Evolutionary conservation across 208 protist genomes (phyloP).

Genomic region (Crithidia acanthocephali): DNA sequence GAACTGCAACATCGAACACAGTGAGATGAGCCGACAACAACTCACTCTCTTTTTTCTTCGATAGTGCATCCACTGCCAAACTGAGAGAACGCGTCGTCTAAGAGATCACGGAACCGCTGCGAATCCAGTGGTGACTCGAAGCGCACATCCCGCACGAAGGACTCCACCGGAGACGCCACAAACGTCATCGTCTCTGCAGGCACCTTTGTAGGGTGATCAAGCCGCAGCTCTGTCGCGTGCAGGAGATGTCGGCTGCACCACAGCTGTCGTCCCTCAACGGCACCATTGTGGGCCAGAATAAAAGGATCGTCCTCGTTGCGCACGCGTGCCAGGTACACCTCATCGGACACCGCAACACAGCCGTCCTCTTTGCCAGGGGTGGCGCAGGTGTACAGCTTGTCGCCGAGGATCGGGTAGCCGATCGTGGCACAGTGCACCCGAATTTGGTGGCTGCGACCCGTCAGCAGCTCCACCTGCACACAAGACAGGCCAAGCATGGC

Average conservation of each 20-base stretch:
- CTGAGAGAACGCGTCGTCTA: background rate
- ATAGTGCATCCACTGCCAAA: background rate
- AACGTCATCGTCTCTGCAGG: slow-evolving; percentile 29
- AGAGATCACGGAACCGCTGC: background rate
- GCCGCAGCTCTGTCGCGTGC: slow-evolving; percentile 56
- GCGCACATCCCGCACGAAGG: slow-evolving; percentile 52
- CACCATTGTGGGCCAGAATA: slow-evolving; percentile 10
- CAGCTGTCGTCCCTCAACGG: background rate
- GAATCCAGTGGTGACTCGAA: slow-evolving; percentile 3
- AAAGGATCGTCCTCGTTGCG: slow-evolving; percentile 24
- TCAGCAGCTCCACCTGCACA: slow-evolving; percentile 71
- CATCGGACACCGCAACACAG: slow-evolving; percentile 53
- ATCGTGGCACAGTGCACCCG: slow-evolving; percentile 80
- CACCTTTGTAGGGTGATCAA: slow-evolving; percentile 44
- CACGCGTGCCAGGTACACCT: slow-evolving; percentile 68
- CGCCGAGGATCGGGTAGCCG: slow-evolving; percentile 85
- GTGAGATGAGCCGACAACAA: too few species aligned
- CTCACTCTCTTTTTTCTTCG: too few species aligned
- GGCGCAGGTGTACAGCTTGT: slow-evolving; percentile 73
- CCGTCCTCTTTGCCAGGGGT: slow-evolving; percentile 44
- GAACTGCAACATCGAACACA: too few species aligned
- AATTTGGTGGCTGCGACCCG: slow-evolving; percentile 90
- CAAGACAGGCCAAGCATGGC: slow-evolving; percentile 43
- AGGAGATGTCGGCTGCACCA: slow-evolving; percentile 67
- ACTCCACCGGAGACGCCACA: slow-evolving; percentile 34